These are phyloP conservation scores for Amanita rimosa DNA, from an alignment of 768 basidiomycete genomes.

Conservation along the genomic window DNA sequence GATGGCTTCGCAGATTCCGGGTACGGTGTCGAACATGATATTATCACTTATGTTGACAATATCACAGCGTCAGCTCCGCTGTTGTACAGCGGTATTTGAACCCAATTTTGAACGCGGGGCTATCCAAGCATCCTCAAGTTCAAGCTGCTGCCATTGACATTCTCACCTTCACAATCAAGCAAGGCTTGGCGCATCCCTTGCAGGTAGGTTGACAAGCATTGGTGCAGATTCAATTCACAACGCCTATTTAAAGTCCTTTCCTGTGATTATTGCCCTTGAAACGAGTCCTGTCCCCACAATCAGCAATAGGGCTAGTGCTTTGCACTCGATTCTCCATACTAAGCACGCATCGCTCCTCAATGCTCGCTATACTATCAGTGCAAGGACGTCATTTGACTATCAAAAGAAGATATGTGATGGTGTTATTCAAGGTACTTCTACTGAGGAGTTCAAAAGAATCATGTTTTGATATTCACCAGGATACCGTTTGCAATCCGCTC, in stretches of 20 bases:
- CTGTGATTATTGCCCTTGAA: constrained; percentile 88
- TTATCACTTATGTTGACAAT: background rate
- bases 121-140: constrained; percentile 58
- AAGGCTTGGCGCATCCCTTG: constrained; percentile 91
- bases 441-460: background rate
- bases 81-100: constrained; percentile 87
- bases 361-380: constrained; percentile 72
- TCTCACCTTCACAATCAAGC: constrained; percentile 85
- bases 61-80: constrained; percentile 78
- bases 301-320: constrained; percentile 63
- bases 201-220: constrained; percentile 37
- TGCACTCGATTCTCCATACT: constrained; percentile 74
- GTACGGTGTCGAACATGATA: constrained; percentile 33
- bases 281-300: constrained; percentile 55
- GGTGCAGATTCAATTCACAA: background rate
- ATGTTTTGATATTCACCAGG: constrained; percentile 26
- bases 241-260: constrained; percentile 54
- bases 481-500: constrained; percentile 50
- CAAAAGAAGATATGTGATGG: constrained; percentile 47
- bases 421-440: constrained; percentile 36
- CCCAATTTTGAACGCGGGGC: constrained; percentile 70
- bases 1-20: constrained; percentile 96
- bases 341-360: constrained; percentile 90
- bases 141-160: constrained; percentile 86
- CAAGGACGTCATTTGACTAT: constrained; percentile 74